phyloP scores from a whole-genome alignment of 2,329 filamentous ascomycete species.

The Fusarium algeriense region DNA sequence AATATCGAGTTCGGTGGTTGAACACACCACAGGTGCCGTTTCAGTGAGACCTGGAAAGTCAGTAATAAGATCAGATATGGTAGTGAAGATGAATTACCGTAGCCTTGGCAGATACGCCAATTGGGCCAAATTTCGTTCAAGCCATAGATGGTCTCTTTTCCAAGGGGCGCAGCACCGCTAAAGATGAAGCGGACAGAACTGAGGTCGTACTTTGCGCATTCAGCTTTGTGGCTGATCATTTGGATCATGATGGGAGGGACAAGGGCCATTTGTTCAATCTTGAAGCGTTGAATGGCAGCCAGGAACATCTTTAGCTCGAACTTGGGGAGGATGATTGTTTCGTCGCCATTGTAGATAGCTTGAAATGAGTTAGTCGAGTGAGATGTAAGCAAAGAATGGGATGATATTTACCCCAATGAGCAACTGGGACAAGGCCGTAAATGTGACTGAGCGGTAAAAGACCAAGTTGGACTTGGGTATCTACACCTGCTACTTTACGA shows the following conservation, averaged over 20 bases:
- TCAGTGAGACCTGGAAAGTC: conserved; percentile 73
- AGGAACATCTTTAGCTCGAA: conserved; percentile 79
- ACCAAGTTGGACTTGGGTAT: conserved; percentile 67
- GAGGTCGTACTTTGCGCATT: conserved; percentile 75
- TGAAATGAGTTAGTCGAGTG: conserved; percentile 56
- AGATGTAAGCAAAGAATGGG: not conserved
- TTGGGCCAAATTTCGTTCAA: conserved; percentile 71
- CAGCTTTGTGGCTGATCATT: conserved; percentile 72
- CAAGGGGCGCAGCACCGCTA: conserved; percentile 81
- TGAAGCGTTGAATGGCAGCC: conserved; percentile 73
- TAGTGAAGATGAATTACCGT: conserved; percentile 62
- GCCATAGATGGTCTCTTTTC: conserved; percentile 74
- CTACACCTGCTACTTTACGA: conserved; percentile 53
- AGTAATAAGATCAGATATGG: not conserved
- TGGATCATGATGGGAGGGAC: conserved; percentile 84
- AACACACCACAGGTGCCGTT: conserved; percentile 74
- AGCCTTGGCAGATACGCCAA: conserved; percentile 78
- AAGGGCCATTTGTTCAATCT: conserved; percentile 75
- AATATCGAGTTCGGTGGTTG: conserved; percentile 69
- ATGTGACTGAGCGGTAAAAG: conserved; percentile 87
- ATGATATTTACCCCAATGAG: conserved; percentile 45
- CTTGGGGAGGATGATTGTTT: conserved; percentile 77
- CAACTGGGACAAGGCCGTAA: conserved; percentile 80
- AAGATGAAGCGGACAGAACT: conserved; percentile 74
- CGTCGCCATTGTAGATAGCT: conserved; percentile 77